A percentile compares a stretch with the other conserved stretches of the same genome.
Conservation (phyloP, 2,329 filamentous ascomycete genomes). For the Tolypocladium guangdongense region DNA sequence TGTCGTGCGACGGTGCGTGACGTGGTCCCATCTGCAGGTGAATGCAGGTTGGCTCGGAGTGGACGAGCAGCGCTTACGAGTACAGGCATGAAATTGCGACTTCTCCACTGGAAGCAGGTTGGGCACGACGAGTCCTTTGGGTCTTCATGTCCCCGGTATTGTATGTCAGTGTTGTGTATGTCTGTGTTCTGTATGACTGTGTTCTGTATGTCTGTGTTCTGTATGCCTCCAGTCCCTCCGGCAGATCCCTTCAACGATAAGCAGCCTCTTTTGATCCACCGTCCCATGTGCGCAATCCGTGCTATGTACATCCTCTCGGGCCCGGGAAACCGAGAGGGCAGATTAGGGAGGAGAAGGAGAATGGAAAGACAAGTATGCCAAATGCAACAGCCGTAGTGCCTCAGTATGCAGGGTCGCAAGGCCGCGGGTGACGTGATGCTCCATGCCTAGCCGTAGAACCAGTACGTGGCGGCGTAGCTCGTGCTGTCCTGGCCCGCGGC, state of each 20-base stretch:
- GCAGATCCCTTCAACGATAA: not conserved
- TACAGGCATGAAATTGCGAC: not conserved
- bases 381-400: not conserved
- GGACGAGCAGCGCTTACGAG: not conserved
- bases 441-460: slow-evolving; percentile 36
- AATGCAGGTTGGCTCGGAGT: not conserved
- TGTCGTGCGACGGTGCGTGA: not conserved
- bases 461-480: slow-evolving; percentile 46
- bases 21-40: not conserved
- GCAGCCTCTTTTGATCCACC: not conserved
- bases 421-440: not conserved
- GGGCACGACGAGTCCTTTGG: not conserved
- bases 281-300: not conserved
- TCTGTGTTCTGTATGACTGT: too few species aligned
- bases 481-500: slow-evolving; percentile 36
- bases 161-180: not conserved
- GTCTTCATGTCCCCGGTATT: not conserved
- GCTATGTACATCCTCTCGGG: not conserved
- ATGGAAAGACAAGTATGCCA: not conserved
- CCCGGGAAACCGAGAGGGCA: not conserved
- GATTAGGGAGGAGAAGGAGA: not conserved
- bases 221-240: not conserved
- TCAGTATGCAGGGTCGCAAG: not conserved
- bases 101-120: not conserved
- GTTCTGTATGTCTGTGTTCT: too few species aligned